Evolutionary conservation across 2,329 filamentous ascomycete genomes (phyloP).

Genomic region (Penicillium sclerotigenum): DNA sequence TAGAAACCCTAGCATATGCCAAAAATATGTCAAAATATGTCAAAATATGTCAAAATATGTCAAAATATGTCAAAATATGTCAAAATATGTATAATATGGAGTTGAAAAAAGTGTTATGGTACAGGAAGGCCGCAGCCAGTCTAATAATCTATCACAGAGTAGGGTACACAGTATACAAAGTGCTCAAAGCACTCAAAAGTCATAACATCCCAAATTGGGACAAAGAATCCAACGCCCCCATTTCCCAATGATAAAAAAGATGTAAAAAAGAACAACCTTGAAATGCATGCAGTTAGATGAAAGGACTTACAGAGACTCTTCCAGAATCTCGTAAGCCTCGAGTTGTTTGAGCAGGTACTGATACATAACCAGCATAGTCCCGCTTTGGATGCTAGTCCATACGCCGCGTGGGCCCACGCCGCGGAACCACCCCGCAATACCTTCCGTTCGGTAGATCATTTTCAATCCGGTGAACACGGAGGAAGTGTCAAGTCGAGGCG

Average conservation of each 20-base stretch:
- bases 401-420: conserved; percentile 89
- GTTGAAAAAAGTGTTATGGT: conserved; percentile 14
- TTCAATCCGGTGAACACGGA: conserved; percentile 80
- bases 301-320: conserved; percentile 23
- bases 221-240: conserved; percentile 17
- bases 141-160: conserved; percentile 22
- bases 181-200: conserved; percentile 7
- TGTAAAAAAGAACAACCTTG: conserved; percentile 5
- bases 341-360: conserved; percentile 80
- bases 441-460: conserved; percentile 88
- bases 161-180: conserved; percentile 15
- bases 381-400: conserved; percentile 96
- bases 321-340: conserved; percentile 50
- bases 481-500: conserved; percentile 79
- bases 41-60: not conserved
- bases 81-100: not conserved
- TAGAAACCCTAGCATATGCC: not conserved
- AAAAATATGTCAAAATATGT: too few species aligned
- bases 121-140: conserved; percentile 18
- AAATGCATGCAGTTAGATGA: conserved; percentile 13
- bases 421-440: conserved; percentile 84
- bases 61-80: not conserved
- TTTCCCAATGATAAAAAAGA: conserved; percentile 7
- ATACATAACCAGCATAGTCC: conserved; percentile 94
- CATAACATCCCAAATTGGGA: conserved; percentile 10